Evolutionary conservation across 116 monocot species (phyloP).

Genomic region (Phalaenopsis hybrid): DNA sequence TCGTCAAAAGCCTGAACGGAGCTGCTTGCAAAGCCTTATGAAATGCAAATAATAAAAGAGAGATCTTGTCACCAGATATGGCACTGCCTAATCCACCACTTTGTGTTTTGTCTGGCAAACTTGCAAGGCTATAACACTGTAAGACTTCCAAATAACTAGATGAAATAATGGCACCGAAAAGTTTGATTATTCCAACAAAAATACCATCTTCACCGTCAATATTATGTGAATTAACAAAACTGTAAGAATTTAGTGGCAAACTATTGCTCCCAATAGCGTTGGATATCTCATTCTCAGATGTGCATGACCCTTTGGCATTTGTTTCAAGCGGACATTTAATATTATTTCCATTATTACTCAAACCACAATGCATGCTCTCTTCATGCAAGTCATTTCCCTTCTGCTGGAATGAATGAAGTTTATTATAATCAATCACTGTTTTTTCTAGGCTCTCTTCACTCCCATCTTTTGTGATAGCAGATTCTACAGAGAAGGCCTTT

Average conservation of each 20-base stretch:
- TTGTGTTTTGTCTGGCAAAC: constrained; percentile 22
- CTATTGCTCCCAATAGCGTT: constrained; percentile 59
- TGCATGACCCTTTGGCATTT: constrained; percentile 38
- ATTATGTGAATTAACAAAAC: constrained; percentile 66
- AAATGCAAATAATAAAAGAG: constrained; percentile 73
- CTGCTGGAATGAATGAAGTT: constrained; percentile 16
- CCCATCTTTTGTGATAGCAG: not conserved
- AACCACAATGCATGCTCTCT: constrained; percentile 18
- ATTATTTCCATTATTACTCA: constrained; percentile 2
- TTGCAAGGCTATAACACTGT: constrained; percentile 30
- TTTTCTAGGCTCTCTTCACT: constrained; percentile 1
- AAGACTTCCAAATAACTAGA: constrained; percentile 64
- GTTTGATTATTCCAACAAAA: constrained; percentile 78
- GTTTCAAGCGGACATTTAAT: constrained; percentile 9
- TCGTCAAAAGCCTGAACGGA: constrained; percentile 75
- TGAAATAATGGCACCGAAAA: constrained; percentile 80
- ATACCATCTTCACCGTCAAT: constrained; percentile 85
- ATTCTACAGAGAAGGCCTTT: not conserved
- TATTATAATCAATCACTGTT: constrained; percentile 2
- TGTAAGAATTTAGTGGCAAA: constrained; percentile 74
- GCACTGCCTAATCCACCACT: constrained; percentile 36
- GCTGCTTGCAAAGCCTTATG: constrained; percentile 85
- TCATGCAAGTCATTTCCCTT: constrained; percentile 20
- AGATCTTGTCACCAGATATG: constrained; percentile 70
- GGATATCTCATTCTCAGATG: constrained; percentile 42